These are phyloP conservation scores for Arachis monticola DNA, from an alignment of 331 rosid species.

Conservation along the genomic window DNA sequence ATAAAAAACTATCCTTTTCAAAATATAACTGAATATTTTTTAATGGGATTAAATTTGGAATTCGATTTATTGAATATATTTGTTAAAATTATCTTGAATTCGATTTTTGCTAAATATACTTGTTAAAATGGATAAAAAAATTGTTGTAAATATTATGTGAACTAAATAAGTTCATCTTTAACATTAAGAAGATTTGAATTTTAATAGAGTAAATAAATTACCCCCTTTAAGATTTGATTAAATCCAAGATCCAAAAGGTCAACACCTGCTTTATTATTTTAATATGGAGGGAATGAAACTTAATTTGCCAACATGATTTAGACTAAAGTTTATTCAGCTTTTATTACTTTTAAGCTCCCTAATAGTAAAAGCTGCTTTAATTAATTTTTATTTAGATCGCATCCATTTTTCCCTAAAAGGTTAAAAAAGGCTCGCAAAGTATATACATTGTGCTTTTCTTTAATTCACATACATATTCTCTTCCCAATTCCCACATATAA, in stretches of 20 bases:
- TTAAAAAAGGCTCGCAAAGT: slow-evolving; percentile 51
- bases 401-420: slow-evolving; percentile 39
- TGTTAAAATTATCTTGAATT: too few relatives aligned
- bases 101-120: too few relatives aligned
- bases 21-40: too few relatives aligned
- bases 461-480: slow-evolving; percentile 26
- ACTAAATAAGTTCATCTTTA: too few relatives aligned
- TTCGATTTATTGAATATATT: too few relatives aligned
- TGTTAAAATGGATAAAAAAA: too few relatives aligned
- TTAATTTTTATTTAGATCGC: slow-evolving; percentile 36
- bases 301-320: slow-evolving; percentile 44
- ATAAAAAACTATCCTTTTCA: not conserved
- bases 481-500: slow-evolving; percentile 25
- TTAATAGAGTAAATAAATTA: too few relatives aligned
- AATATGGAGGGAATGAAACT: slow-evolving; percentile 35
- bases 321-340: slow-evolving; percentile 43
- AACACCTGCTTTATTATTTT: slow-evolving; percentile 41
- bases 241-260: slow-evolving; percentile 51
- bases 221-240: slow-evolving; percentile 32
- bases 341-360: slow-evolving; percentile 41
- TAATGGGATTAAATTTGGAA: too few relatives aligned
- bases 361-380: slow-evolving; percentile 49
- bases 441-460: slow-evolving; percentile 31
- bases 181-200: too few relatives aligned
- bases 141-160: too few relatives aligned